Evolutionary conservation across 352 stramenopile genomes (phyloP), one percentile per base, ranked within the genome.

Genomic region (Phytopythium chamaehyphon): DNA sequence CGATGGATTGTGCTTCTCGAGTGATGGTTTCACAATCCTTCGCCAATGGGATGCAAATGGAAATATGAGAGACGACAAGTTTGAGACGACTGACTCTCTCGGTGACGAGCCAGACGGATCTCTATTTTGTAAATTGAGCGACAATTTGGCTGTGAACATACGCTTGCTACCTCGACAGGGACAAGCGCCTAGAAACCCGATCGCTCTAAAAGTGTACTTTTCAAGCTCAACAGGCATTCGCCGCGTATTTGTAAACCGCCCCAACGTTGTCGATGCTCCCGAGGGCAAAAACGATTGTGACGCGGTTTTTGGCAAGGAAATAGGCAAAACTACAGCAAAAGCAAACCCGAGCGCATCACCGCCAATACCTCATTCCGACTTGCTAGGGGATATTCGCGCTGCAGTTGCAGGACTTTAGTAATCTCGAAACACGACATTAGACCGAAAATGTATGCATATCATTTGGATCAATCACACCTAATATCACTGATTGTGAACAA

Each of bases 1-100:
- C 33, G 63, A 87, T 47, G 78, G 81, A 0, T 47, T 92, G 24
- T 61, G 72, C 26, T 84, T 92, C 47, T 79, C 76, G 1, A 55
- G 35, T 31, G 66, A 73, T 5, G 70, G 60, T 31, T 59, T 45
- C n/a, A 53, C 46, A 6, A 92, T 90, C 45, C 21, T 76, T 31
- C 55, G 75, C 7, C 74, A 86, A 55, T 90, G 78, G 82, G 67
- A 86, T 40, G 16, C 48, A 5, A 47, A 66, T 0, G 49, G 72
- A 8, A 59, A 57, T 18, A 60, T 88, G 47, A 65, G 66, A 19
- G 67, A 89, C 60, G 73, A 79, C 22, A 62, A 64, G 12, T 67
- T 50, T 26, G 50, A 79, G 54, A 0, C 47, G 8, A 70, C 52
- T 1, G 52, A 70, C 15, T 31, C 23, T 3, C 55, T 89, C 6